Evolutionary conservation across 164 flowering plant species (phyloP), one percentile per base, ranked within the genome.

Genomic region (Dillenia turbinata): DNA sequence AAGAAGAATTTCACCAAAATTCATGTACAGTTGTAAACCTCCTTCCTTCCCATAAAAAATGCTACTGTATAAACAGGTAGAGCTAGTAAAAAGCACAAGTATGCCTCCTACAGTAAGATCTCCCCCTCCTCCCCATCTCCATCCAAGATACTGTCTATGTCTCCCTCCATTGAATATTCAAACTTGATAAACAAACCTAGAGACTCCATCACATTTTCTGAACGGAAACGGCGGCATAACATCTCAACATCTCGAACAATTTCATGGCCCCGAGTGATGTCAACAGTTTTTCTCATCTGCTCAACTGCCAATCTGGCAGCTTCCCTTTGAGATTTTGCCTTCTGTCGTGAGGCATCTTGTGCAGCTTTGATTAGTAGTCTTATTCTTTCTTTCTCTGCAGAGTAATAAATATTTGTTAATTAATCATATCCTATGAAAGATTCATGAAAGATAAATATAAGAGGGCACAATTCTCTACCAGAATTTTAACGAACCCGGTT

Each of bases 281-380:
- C 84, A 10, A 82, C 92, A 9, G 94, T 88, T 68, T 60, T 86
- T 56, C 80, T 81, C 77, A 89, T 80, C 96, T 89, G 78, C 61
- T 81, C 69, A 13, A 93, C 54, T 15, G 89, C 87, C 44, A 75
- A 58, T 50, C 98, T 80, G 3, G 96, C 96, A 59, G 96, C 92
- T 73, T 85, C 89, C 67, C 98, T 75, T 64, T 84, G 87, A 40
- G 69, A 64, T 49, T 82, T 86, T 56, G 69, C 81, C 66, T 40
- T 83, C 71, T 54, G 44, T 16, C 74, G 73, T 17, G 79, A 71
- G 47, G 87, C 89, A 64, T 72, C 87, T 75, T 84, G 77, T 59
- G 87, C 84, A 60, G 90, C 93, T 77, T 59, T 75, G 2, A 88
- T 75, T 72, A 86, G 70, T 7, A 87, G 93, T 69, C 87, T 92